These are phyloP conservation scores for Diaporthe vexans DNA, from an alignment of 2,329 filamentous ascomycete species.

Conservation along the genomic window DNA sequence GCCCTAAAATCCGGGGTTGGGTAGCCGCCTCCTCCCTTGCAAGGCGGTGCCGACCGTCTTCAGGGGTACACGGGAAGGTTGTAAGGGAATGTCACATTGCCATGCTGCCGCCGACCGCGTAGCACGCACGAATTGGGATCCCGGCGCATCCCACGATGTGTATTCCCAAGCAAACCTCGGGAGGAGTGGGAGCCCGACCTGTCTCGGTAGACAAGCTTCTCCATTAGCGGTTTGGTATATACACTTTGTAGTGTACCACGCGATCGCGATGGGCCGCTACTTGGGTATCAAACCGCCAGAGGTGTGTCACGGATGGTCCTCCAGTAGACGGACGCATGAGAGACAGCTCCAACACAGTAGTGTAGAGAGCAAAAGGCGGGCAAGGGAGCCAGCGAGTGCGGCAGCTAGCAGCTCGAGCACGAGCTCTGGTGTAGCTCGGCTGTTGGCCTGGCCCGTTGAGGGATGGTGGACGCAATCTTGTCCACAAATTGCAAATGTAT, in stretches of 20 bases:
- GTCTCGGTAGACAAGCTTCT: neutral
- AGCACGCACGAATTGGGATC: neutral
- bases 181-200: neutral
- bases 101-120: neutral
- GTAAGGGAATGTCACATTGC: neutral
- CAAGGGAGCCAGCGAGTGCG: neutral
- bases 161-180: neutral
- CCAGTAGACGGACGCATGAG: neutral
- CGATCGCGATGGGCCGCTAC: too few relatives aligned
- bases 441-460: neutral
- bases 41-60: neutral
- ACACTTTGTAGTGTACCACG: neutral
- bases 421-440: conserved; percentile 4
- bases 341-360: neutral
- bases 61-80: conserved; percentile 24
- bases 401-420: conserved; percentile 8
- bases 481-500: conserved; percentile 26
- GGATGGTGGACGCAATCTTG: conserved; percentile 3
- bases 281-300: neutral
- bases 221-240: neutral
- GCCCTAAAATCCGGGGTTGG: conserved; percentile 41
- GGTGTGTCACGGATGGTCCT: neutral
- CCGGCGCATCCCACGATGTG: neutral
- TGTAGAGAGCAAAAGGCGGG: neutral
- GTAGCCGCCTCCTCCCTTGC: conserved; percentile 13